Evolutionary conservation across 768 basidiomycete genomes (phyloP), one percentile per base, ranked within the genome.

Genomic region (Suillus americanus): DNA sequence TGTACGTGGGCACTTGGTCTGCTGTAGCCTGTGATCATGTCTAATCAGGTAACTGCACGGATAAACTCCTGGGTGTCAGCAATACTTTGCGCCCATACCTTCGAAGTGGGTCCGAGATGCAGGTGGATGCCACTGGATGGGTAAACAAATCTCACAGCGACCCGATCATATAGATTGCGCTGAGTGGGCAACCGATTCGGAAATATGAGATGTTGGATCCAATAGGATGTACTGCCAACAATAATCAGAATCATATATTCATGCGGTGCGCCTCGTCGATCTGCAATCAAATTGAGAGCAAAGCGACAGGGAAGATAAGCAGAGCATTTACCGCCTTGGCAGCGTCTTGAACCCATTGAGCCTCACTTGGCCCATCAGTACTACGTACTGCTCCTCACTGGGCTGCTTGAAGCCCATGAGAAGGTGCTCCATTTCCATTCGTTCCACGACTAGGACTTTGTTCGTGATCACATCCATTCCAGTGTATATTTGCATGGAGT

Each of bases 401-500:
- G 95, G 95, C 23, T 86, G 77, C 68, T 94, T 94, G 73, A 95
- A 89, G 60, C 86, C 90, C 88, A 99, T 92, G 28, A 99, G 80
- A 64, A 91, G 87, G 79, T 99, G 97, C 25, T 90, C 89, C 23
- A 99, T 81, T 5, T 92, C 95, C 56, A 85, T 81, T 72, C 82
- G 88, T 77, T 99, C 95, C 35, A 82, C 78, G 14, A 80, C 71
- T 1, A 95, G 86, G 18, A 95, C 84, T 79, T 99, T 99, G 78
- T 99, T 99, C 33, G 97, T 99, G 71, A 98, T 89, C 60, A 96
- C 80, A 76, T 97, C 91, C 75, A 99, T 84, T 0, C 97, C 97
- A n/a, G 82, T 81, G 75, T 98, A 99, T 14, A 95, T 89, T 76
- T 99, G 97, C 97, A 99, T 98, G 14, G 97, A 88, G 77, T 99